Conservation (phyloP, 768 basidiomycete species). For the Termitomyces sp. region DNA sequence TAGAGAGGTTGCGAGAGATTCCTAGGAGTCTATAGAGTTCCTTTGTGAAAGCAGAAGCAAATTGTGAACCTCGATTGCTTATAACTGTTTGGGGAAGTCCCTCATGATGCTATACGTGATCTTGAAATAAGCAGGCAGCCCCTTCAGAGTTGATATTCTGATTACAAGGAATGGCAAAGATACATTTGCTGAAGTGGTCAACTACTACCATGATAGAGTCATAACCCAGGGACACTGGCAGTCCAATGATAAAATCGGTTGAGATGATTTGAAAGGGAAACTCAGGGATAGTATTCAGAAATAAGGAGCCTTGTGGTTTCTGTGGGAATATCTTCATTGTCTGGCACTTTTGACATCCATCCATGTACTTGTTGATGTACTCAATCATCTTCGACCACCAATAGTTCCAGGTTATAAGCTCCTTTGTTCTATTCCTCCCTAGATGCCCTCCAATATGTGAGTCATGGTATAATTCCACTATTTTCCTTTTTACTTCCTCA, state of each 20-base stretch:
- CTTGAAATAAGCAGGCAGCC: no score
- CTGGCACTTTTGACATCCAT: no score
- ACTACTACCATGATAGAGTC: slow-evolving; percentile 32
- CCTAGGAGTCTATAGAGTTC: slow-evolving; percentile 1
- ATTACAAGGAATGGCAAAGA: no score
- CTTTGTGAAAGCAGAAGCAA: no score
- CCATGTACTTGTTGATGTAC: slow-evolving; percentile 19
- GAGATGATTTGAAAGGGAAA: no score
- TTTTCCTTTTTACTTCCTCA: background rate
- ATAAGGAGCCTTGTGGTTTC: slow-evolving; percentile 17
- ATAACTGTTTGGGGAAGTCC: slow-evolving; percentile 9
- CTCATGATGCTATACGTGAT: background rate
- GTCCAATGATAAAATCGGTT: no score
- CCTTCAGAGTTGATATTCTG: no score
- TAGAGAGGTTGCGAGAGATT: background rate
- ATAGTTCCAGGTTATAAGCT: slow-evolving; percentile 24
- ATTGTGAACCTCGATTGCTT: slow-evolving; percentile 12
- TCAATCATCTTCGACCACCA: slow-evolving; percentile 17
- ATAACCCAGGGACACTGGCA: no score
- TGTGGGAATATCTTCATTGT: no score
- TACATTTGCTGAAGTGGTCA: no score
- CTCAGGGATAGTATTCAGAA: background rate
- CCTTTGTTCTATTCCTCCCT: slow-evolving; percentile 26
- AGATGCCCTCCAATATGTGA: no score
- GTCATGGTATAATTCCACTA: no score